phyloP scores from a whole-genome alignment of 2,329 filamentous ascomycete species.

The Aspergillus aculeatinus region DNA sequence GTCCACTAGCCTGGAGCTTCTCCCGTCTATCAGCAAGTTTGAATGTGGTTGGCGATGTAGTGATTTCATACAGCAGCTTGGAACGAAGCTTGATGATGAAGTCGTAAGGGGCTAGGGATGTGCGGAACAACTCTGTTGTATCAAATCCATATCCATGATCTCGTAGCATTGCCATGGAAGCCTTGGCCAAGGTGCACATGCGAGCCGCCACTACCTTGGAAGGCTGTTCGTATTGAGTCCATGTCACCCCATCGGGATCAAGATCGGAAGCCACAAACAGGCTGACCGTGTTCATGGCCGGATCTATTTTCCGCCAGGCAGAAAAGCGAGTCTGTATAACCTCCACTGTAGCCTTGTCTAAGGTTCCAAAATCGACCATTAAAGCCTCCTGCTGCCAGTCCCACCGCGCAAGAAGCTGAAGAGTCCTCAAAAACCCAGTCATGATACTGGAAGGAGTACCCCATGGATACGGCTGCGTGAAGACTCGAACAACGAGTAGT shows the following conservation, averaged over 20 bases:
- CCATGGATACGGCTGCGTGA: slow-evolving; percentile 82
- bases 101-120: slow-evolving; percentile 75
- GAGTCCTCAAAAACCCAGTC: slow-evolving; percentile 76
- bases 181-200: slow-evolving; percentile 77
- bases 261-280: slow-evolving; percentile 79
- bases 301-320: slow-evolving; percentile 84
- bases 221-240: slow-evolving; percentile 69
- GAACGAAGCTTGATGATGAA: slow-evolving; percentile 72
- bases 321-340: slow-evolving; percentile 70
- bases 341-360: slow-evolving; percentile 61
- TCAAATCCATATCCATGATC: slow-evolving; percentile 55
- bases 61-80: slow-evolving; percentile 48
- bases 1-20: slow-evolving; percentile 51
- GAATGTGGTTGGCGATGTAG: slow-evolving; percentile 52
- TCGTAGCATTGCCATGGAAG: slow-evolving; percentile 65
- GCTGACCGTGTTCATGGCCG: slow-evolving; percentile 77
- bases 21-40: slow-evolving; percentile 71
- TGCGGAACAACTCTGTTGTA: slow-evolving; percentile 65
- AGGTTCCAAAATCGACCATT: slow-evolving; percentile 68
- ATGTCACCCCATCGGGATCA: slow-evolving; percentile 75
- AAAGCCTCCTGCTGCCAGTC: slow-evolving; percentile 86
- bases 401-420: slow-evolving; percentile 80
- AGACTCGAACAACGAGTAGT: slow-evolving; percentile 73
- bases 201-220: slow-evolving; percentile 80
- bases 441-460: slow-evolving; percentile 70